Evolutionary conservation across 176 grass and related monocot genomes (phyloP), one percentile per base, ranked within the genome.

Genomic region (Alopecurus myosuroides): DNA sequence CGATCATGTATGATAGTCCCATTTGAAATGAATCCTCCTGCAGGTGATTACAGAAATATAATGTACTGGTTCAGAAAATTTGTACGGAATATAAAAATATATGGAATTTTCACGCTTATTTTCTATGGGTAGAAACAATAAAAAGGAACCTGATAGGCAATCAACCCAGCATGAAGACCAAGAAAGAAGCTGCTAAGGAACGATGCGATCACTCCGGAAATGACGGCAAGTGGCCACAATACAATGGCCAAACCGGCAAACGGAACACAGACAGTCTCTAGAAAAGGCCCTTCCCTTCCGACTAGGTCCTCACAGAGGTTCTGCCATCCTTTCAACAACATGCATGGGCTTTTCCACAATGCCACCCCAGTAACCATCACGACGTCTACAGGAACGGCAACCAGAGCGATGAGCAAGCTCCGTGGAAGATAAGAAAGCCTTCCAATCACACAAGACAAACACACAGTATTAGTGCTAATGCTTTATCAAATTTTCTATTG

Each of bases 261-360:
- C 57, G 93, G 96, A 39, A 95, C 96, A 56, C 91, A 98, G 10
- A 92, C 91, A 4, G 85, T 92, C 86, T 98, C 95, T 34, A 98
- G 51, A 77, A 98, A 98, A 60, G 95, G 93, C 8, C 96, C 91
- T 86, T 98, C 93, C 85, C 96, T 93, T 67, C 93, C 93, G 60
- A 92, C 85, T 52, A 98, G 85, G 78, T 98, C 96, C 31, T 92
- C 87, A 2, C 90, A 94, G 40, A 98, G 73, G 51, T 89, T 90
- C 34, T 95, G 85, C 93, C 96, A 98, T 88, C 96, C 96, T 88
- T 92, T 98, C 44, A 98, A 55, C 39, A 94, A 55, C 93, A 95
- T 94, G 74, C 72, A 90, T 5, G 91, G 93, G 74, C 96, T 94
- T 91, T 98, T 98, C 85, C 79, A 92, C 57, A 98, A 83, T 72